Evolutionary conservation across 768 basidiomycete genomes (phyloP).

Genomic region (Boletus rex-veris): DNA sequence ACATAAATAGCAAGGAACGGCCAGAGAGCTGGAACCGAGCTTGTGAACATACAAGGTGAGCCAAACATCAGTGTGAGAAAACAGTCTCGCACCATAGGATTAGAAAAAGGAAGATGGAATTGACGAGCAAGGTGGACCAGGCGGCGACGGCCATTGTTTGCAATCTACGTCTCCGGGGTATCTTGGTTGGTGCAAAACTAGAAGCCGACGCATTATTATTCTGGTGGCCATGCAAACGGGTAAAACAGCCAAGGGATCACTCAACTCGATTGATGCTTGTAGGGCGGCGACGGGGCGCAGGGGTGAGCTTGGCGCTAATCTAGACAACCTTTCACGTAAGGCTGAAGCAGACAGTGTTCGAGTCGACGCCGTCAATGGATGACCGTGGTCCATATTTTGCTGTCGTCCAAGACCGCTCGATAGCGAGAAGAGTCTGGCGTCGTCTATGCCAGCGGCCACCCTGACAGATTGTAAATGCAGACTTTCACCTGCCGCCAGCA

Average conservation of each 20-base stretch:
- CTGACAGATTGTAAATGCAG: not conserved
- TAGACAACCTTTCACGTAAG: slow-evolving; percentile 60
- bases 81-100: slow-evolving; percentile 64
- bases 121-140: slow-evolving; percentile 81
- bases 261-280: slow-evolving; percentile 75
- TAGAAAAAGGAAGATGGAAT: slow-evolving; percentile 65
- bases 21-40: slow-evolving; percentile 89
- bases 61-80: not conserved
- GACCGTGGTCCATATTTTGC: slow-evolving; percentile 32
- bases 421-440: not conserved
- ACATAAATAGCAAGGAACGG: slow-evolving; percentile 74
- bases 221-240: not conserved
- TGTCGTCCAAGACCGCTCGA: slow-evolving; percentile 3
- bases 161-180: slow-evolving; percentile 80
- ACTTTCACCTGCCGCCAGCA: too few species aligned
- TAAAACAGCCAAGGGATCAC: not conserved
- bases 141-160: slow-evolving; percentile 87
- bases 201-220: slow-evolving; percentile 1
- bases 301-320: slow-evolving; percentile 50
- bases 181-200: slow-evolving; percentile 82
- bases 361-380: slow-evolving; percentile 36
- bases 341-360: slow-evolving; percentile 59
- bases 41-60: slow-evolving; percentile 30
- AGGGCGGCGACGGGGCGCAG: slow-evolving; percentile 61
- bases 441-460: not conserved